Base-by-base conservation (phyloP, 2,329 filamentous ascomycete genomes). In the Arachnomyces sp. region DNA sequence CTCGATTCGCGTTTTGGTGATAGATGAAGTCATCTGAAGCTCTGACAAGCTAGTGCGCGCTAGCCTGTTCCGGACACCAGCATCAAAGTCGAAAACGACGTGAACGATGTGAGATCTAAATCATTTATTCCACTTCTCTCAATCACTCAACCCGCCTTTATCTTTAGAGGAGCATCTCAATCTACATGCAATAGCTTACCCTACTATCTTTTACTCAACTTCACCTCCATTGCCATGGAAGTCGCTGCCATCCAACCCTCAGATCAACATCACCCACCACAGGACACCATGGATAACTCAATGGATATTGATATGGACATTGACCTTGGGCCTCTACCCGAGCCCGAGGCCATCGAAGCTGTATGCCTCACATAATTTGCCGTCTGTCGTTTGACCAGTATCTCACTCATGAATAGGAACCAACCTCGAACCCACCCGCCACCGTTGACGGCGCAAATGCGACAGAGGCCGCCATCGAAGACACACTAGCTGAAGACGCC, bases 301-400 rank as follows among this genome's bases (percentile, higher is more conserved):
- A 71, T 85, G 80, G 82, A 87, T 61, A 79, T 86, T 41, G 82
- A 85, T 48, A 84, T 86, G 79, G 82, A 80, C 52, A 68, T 84
- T 49, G 71, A 73, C 49, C 55, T 73, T 25, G 71, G 71, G 28
- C 63, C 71, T 3, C 70, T 74, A 28, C 68, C 63, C 7, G 64
- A 65, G 9, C 51, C 55, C 16, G 59, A 65, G 28, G 40, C 39
- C 31, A 59, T 62, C 41, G 53, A 60, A 35, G 47, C 49, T 15
- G 61, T 62, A 25, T 9, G 16, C 28, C 11, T 11, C 25, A 11
- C 13, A n/a, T 33, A 36, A 7, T 33, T 32, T 9, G 20, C 13
- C 15, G 15, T n/a, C 29, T 7, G 29, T 15, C 7, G 8, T 13
- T 17, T 16, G 20, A 43, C 42, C 36, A 14, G n/a, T 20, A 14